A percentile compares a stretch with the other conserved stretches of the same genome.
Conservation (phyloP, 805 yeast genomes). For the Spathaspora boniae region DNA sequence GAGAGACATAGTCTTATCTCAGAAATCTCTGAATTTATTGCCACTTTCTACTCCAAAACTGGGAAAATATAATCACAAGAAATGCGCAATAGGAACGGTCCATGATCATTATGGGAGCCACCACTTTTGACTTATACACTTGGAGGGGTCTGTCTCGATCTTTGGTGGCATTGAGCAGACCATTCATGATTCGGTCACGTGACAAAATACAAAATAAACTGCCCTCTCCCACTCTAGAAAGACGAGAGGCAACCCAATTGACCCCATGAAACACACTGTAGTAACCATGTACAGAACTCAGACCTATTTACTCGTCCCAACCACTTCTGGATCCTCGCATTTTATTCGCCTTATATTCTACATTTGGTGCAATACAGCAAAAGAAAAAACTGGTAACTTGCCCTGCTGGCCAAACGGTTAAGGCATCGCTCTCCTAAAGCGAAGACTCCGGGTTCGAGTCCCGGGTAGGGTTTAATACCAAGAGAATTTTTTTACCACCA, state of each 20-base stretch:
- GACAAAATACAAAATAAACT: not conserved
- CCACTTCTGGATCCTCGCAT: no score
- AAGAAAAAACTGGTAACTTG: slow-evolving; percentile 11
- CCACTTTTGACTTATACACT: no score
- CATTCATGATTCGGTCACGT: no score
- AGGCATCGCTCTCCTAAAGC: slow-evolving; percentile 49
- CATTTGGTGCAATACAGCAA: no score
- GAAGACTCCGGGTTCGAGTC: slow-evolving; percentile 42
- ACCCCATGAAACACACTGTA: not conserved
- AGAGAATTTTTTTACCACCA: no score
- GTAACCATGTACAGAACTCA: not conserved
- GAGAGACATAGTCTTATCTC: no score
- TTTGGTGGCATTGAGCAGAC: no score
- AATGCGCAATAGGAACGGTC: not conserved
- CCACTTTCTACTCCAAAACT: not conserved
- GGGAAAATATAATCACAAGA: not conserved
- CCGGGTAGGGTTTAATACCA: slow-evolving; percentile 39
- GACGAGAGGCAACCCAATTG: not conserved
- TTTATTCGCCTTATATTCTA: no score
- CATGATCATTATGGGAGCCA: no score
- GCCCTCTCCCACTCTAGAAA: not conserved
- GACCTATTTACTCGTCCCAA: no score
- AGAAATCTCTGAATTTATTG: no score
- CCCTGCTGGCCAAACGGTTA: slow-evolving; percentile 55
- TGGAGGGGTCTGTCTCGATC: no score